A percentile compares a stretch with the other conserved stretches of the same genome.
Evolutionary conservation across 2,329 filamentous ascomycete species (phyloP).

Genomic region (Penicillium sp.): DNA sequence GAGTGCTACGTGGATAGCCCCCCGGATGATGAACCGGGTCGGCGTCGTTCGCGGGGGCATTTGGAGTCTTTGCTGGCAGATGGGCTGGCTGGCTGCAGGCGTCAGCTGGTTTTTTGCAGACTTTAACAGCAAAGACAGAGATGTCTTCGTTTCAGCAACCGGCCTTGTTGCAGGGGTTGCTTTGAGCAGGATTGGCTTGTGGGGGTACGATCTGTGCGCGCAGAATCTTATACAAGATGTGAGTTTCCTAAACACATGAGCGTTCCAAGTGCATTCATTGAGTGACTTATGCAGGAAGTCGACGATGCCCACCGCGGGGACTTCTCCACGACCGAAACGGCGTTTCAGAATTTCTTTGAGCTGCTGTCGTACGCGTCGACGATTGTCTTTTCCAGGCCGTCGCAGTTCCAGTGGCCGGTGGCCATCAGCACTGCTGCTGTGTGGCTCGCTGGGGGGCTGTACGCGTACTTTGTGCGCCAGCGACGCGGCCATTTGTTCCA

Average conservation of each 20-base stretch:
- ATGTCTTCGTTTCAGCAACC: conserved; percentile 35
- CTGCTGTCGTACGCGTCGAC: conserved; percentile 63
- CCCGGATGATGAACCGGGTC: conserved; percentile 48
- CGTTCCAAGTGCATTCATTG: too few relatives aligned
- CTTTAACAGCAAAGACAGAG: conserved; percentile 18
- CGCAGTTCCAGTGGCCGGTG: conserved; percentile 62
- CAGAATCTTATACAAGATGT: conserved; percentile 62
- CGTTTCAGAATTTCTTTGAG: conserved; percentile 67
- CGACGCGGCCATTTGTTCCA: conserved; percentile 61
- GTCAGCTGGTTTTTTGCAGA: conserved; percentile 41
- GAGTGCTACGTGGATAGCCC: conserved; percentile 51
- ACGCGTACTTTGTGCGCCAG: conserved; percentile 54
- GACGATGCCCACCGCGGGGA: conserved; percentile 56
- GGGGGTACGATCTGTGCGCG: conserved; percentile 59
- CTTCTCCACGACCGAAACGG: conserved; percentile 66
- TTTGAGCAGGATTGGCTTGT: conserved; percentile 57
- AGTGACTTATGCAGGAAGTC: conserved; percentile 51
- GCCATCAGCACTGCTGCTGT: conserved; percentile 51
- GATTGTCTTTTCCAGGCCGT: conserved; percentile 59
- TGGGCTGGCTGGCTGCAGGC: conserved; percentile 50
- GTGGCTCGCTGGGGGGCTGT: conserved; percentile 33
- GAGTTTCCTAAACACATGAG: conserved; percentile 7
- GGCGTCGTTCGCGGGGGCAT: conserved; percentile 62
- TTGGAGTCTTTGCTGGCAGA: conserved; percentile 68
- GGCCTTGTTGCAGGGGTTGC: conserved; percentile 51